Conservation (phyloP, 768 basidiomycete genomes). For the Hebeloma cylindrosporum region DNA sequence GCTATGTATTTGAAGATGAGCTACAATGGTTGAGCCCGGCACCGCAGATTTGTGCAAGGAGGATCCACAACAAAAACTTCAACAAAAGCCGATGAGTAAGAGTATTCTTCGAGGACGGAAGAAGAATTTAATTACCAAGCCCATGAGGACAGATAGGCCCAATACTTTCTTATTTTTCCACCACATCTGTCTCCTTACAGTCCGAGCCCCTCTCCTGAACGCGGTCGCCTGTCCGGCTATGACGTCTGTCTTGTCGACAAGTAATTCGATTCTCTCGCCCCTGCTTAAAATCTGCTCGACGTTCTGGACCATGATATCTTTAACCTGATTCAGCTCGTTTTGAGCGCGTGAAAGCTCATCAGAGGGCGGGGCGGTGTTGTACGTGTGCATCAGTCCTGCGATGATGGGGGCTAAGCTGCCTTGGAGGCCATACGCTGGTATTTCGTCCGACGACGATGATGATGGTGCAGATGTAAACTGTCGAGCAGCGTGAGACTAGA, state of each 20-base stretch:
- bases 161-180: conserved; percentile 79
- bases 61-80: conserved; percentile 54
- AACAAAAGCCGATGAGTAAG: conserved; percentile 7
- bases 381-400: conserved; percentile 77
- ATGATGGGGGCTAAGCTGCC: conserved; percentile 70
- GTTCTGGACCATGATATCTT: conserved; percentile 98
- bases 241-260: conserved; percentile 96
- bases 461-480: conserved; percentile 66
- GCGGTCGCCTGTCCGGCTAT: conserved; percentile 94
- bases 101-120: conserved; percentile 1
- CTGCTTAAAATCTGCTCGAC: conserved; percentile 94
- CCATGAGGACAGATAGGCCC: conserved; percentile 70
- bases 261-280: conserved; percentile 92
- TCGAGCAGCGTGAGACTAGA: conserved; percentile 2
- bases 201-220: conserved; percentile 85
- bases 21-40: conserved; percentile 59
- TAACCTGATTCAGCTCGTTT: conserved; percentile 84
- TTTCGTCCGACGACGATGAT: conserved; percentile 55
- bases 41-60: conserved; percentile 90
- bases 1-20: conserved; percentile 27
- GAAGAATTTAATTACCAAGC: conserved; percentile 46
- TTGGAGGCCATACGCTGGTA: conserved; percentile 67
- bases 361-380: conserved; percentile 82
- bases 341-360: conserved; percentile 93
- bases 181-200: conserved; percentile 85